Base-by-base conservation (phyloP, 2,329 filamentous ascomycete genomes). In the Alternaria gaisen region DNA sequence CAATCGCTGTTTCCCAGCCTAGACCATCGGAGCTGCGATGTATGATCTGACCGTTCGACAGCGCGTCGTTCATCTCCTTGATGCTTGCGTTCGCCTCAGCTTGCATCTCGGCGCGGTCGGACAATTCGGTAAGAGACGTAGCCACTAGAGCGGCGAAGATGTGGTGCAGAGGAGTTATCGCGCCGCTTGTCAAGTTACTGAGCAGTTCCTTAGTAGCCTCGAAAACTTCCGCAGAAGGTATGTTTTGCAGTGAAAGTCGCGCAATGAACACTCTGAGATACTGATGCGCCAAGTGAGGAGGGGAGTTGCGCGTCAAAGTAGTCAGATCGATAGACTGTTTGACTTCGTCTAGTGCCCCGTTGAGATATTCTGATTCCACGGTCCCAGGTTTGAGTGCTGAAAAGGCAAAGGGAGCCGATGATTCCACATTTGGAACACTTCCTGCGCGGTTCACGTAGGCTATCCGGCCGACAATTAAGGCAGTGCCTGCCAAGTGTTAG, bases 121-220 rank as follows among this genome's bases (percentile, higher is more conserved):
- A 68, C 1, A 79, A 64, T 48, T 79, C 77, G 1, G 64, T 72
- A 8, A 79, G 61, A 10, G 73, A 74, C 8, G 75, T 74, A 32
- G 76, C 77, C 6, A 78, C 76, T 1, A 79, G 65, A 18, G 68
- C 72, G 1, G 74, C 77, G 30, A 79, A 78, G 11, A 78, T 70
- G 53, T 79, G 77, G 50, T 78, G 72, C 0, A 78, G 63, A 1
- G 77, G 75, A 6, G 77, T 74, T n/a, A 75, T 66, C 0, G 70
- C 58, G 16, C 70, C 68, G 41, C 63, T 69, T 8, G 56, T 59
- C 11, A 79, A 58, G 42, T 72, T 73, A 12, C 46, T 54, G 12
- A 78, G 67, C 6, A 79, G 66, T 8, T 76, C 71, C 40, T 72
- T 74, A 1, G 74, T 75, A 16, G 70, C 52, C 12, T 55, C 51